Evolutionary conservation across 1,139 yeast species (phyloP).

Genomic region (Saccharomycopsis hybrid): DNA sequence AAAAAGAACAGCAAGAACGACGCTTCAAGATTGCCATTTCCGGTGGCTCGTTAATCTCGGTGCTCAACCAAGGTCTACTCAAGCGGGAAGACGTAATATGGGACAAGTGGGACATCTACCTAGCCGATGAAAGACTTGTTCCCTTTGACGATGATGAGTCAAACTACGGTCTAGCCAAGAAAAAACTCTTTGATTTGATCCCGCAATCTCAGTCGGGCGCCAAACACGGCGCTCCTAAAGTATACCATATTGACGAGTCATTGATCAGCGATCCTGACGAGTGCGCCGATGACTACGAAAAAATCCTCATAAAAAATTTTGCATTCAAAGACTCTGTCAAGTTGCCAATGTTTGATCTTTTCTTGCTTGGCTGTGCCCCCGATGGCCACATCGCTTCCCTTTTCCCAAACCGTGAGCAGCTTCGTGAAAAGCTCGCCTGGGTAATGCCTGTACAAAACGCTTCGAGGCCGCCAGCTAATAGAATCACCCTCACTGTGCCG

Average conservation of each 20-base stretch:
- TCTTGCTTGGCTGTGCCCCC: slow-evolving; percentile 94
- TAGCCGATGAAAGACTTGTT: slow-evolving; percentile 94
- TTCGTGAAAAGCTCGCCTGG: slow-evolving; percentile 93
- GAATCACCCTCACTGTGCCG: slow-evolving; percentile 90
- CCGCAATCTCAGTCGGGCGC: slow-evolving; percentile 18
- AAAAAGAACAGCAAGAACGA: slow-evolving; percentile 45
- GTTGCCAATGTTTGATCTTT: slow-evolving; percentile 87
- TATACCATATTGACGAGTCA: slow-evolving; percentile 76
- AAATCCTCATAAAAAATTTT: slow-evolving; percentile 75
- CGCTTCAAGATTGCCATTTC: slow-evolving; percentile 86
- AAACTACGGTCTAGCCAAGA: slow-evolving; percentile 83
- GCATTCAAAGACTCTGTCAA: slow-evolving; percentile 97
- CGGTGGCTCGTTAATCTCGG: slow-evolving; percentile 88
- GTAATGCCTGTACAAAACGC: slow-evolving; percentile 90
- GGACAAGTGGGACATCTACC: slow-evolving; percentile 94
- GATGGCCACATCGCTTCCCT: slow-evolving; percentile 97
- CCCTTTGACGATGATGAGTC: slow-evolving; percentile 80
- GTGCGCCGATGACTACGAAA: slow-evolving; percentile 91
- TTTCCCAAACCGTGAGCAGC: slow-evolving; percentile 84
- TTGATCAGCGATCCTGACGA: slow-evolving; percentile 73
- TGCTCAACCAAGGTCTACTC: slow-evolving; percentile 77
- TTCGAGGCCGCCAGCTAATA: slow-evolving; percentile 80
- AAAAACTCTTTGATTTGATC: slow-evolving; percentile 70
- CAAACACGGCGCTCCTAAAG: slow-evolving; percentile 44
- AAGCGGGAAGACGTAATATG: slow-evolving; percentile 72